Evolutionary conservation across 768 basidiomycete genomes (phyloP).

Genomic region (Leucogyrophana mollusca): DNA sequence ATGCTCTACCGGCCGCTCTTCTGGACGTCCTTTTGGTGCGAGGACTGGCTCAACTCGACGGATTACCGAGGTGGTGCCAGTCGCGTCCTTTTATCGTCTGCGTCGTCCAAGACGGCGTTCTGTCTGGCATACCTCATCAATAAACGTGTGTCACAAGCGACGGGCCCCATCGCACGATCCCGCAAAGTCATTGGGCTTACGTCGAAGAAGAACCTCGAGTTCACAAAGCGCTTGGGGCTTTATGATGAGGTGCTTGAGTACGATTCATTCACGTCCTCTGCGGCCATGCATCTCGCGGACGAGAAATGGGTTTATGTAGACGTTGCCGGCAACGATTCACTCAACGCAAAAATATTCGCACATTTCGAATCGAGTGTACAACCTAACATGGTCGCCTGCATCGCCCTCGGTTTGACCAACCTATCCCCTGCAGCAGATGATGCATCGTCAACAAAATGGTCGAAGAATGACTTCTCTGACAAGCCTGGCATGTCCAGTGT

Average conservation of each 20-base stretch:
- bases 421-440: conserved; percentile 42
- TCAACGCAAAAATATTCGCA: conserved; percentile 45
- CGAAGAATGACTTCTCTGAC: conserved; percentile 33
- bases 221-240: conserved; percentile 52
- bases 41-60: conserved; percentile 61
- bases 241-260: conserved; percentile 62
- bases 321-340: conserved; percentile 53
- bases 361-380: conserved; percentile 40
- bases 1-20: conserved; percentile 75
- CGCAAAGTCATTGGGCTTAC: conserved; percentile 58
- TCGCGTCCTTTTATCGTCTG: conserved; percentile 60
- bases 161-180: conserved; percentile 20
- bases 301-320: conserved; percentile 61
- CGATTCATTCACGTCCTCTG: conserved; percentile 36
- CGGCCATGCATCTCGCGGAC: conserved; percentile 25
- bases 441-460: conserved; percentile 35
- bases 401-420: conserved; percentile 58
- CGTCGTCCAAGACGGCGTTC: conserved; percentile 73
- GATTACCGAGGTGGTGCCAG: conserved; percentile 48
- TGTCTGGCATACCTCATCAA: conserved; percentile 60
- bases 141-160: conserved; percentile 35
- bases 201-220: conserved; percentile 51
- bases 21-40: conserved; percentile 76
- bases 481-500: neutral
- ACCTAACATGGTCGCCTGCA: conserved; percentile 35